A percentile compares a stretch with the other conserved stretches of the same genome.
These are phyloP conservation scores for Trichoderma koningiopsis DNA, from an alignment of 2,329 filamentous ascomycete species.

Conservation along the genomic window DNA sequence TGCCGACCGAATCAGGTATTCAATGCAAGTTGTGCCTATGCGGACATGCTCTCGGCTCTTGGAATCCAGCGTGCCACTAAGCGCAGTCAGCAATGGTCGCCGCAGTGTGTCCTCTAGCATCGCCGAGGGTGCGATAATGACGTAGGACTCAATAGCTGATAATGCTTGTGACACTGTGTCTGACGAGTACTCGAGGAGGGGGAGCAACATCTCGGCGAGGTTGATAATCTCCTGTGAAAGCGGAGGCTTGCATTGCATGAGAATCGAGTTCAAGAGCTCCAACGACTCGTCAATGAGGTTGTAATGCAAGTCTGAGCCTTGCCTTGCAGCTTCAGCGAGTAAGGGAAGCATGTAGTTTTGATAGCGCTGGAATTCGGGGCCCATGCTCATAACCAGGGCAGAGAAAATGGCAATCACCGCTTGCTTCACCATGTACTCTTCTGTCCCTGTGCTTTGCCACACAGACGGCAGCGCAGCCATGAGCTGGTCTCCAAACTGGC, in stretches of 20 bases:
- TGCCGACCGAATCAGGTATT: constrained; percentile 65
- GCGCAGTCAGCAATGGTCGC: constrained; percentile 51
- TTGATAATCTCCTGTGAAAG: constrained; percentile 62
- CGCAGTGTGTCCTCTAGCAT: constrained; percentile 61
- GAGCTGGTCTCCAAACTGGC: constrained; percentile 74
- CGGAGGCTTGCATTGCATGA: constrained; percentile 66
- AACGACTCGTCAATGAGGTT: constrained; percentile 91
- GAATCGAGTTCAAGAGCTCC: constrained; percentile 81
- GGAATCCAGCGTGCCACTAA: constrained; percentile 53
- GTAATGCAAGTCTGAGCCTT: constrained; percentile 71
- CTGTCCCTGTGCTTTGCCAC: constrained; percentile 78
- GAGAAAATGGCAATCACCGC: constrained; percentile 84
- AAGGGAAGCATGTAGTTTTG: constrained; percentile 80
- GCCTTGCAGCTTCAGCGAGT: constrained; percentile 76
- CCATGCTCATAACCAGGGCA: constrained; percentile 84
- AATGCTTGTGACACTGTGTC: constrained; percentile 65
- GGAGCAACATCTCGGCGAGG: constrained; percentile 64
- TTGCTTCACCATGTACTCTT: constrained; percentile 92
- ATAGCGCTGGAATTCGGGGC: constrained; percentile 73
- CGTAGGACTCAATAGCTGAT: constrained; percentile 69
- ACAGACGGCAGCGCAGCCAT: constrained; percentile 77
- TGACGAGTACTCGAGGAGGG: constrained; percentile 66
- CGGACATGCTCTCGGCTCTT: constrained; percentile 61
- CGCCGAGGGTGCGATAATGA: constrained; percentile 68
- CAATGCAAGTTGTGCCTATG: constrained; percentile 62